Percentiles rank a stretch among this genome's conserved stretches.
phyloP scores from a whole-genome alignment of 768 basidiomycete genomes.

The Phallus indusiatus region DNA sequence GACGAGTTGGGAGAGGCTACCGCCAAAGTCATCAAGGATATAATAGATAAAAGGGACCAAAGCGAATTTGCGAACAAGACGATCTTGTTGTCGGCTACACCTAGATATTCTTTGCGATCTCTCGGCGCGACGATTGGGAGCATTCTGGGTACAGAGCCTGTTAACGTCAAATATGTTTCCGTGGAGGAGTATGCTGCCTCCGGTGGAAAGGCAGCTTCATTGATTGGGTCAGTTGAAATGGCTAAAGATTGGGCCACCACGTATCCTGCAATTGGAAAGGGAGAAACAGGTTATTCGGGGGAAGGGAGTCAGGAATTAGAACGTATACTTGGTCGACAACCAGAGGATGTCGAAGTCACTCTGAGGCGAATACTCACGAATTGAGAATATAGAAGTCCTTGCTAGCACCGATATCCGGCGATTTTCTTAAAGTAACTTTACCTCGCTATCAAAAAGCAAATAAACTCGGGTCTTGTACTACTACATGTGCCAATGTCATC shows the following conservation, averaged over 20 bases:
- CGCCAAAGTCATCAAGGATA: slow-evolving; percentile 23
- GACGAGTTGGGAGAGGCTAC: slow-evolving; percentile 29
- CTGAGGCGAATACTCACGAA: slow-evolving; percentile 16
- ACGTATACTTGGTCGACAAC: slow-evolving; percentile 20
- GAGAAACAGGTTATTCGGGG: slow-evolving; percentile 22
- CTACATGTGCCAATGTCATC: no score
- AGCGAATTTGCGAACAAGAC: slow-evolving; percentile 21
- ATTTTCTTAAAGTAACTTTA: no score
- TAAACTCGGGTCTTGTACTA: no score
- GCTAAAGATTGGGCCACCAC: slow-evolving; percentile 22
- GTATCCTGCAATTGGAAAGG: slow-evolving; percentile 20
- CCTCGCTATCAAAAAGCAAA: no score
- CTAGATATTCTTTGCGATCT: slow-evolving; percentile 18
- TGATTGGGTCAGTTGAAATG: slow-evolving; percentile 16
- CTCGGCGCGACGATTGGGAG: slow-evolving; percentile 17
- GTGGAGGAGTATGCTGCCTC: slow-evolving; percentile 20
- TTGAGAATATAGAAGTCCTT: no score
- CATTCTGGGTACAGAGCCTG: slow-evolving; percentile 12
- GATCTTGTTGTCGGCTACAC: slow-evolving; percentile 19
- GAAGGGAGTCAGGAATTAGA: slow-evolving; percentile 14
- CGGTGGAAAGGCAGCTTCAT: background rate
- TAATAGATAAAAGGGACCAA: slow-evolving; percentile 9
- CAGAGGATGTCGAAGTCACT: slow-evolving; percentile 19
- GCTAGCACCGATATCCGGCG: no score
- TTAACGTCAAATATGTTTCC: slow-evolving; percentile 13